phyloP scores from a whole-genome alignment of 306 rosid species.

The Corylus heterophylla region DNA sequence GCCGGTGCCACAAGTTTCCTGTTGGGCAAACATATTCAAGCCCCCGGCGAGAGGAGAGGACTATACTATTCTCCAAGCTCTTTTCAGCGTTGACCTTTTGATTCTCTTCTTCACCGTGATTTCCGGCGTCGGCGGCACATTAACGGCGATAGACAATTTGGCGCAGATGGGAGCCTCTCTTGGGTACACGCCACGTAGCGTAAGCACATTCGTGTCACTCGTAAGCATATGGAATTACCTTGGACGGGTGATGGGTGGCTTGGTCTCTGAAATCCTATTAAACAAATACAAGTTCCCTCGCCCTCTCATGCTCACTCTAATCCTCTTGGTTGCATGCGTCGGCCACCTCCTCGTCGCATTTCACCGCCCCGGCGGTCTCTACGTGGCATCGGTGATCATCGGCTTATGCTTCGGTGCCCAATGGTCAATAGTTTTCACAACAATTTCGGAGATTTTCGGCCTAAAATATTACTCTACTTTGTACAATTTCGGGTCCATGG shows the following conservation, averaged over 20 bases:
- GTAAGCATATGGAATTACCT: conserved; percentile 64
- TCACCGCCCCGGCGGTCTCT: conserved; percentile 39
- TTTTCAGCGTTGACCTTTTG: conserved; percentile 62
- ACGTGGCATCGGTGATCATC: conserved; percentile 54
- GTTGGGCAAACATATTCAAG: conserved; percentile 46
- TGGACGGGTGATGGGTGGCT: conserved; percentile 50
- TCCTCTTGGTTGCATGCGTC: conserved; percentile 40
- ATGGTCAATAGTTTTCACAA: conserved; percentile 78
- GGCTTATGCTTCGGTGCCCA: conserved; percentile 89
- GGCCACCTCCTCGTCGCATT: conserved; percentile 58
- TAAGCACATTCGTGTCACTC: conserved; percentile 56
- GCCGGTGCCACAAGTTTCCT: conserved; percentile 10
- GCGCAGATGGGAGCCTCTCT: conserved; percentile 60
- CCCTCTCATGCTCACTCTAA: conserved; percentile 47
- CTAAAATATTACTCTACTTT: conserved; percentile 77
- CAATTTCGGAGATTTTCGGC: conserved; percentile 78
- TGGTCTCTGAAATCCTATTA: conserved; percentile 46
- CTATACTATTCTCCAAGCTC: conserved; percentile 59
- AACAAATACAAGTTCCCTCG: conserved; percentile 45
- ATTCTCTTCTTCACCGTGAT: conserved; percentile 44
- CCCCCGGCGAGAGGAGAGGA: conserved; percentile 69
- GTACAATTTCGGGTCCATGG: conserved; percentile 60
- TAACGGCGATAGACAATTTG: conserved; percentile 59
- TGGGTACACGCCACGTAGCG: conserved; percentile 42
- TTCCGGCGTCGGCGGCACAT: conserved; percentile 56